phyloP scores from a whole-genome alignment of 2,329 filamentous ascomycete species.

The Metarhizium guizhouense region DNA sequence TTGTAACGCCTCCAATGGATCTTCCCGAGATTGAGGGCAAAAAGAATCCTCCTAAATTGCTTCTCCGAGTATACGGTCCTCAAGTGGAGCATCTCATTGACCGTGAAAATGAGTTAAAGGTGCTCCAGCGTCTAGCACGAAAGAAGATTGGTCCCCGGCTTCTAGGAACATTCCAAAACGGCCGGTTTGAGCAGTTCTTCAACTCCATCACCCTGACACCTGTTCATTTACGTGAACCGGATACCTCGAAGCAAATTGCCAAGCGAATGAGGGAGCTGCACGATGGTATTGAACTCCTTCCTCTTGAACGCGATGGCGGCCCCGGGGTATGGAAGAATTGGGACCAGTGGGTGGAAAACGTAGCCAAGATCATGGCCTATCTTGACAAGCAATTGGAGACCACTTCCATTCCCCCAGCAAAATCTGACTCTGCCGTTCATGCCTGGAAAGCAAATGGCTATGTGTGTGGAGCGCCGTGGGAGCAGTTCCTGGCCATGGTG shows the following conservation, averaged over 20 bases:
- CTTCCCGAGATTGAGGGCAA: constrained; percentile 34
- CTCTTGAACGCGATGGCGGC: constrained; percentile 67
- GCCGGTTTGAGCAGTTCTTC: constrained; percentile 91
- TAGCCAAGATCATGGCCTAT: constrained; percentile 47
- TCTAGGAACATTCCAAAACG: constrained; percentile 87
- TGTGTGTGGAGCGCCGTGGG: constrained; percentile 79
- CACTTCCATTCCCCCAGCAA: constrained; percentile 14
- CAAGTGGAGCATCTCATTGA: constrained; percentile 96
- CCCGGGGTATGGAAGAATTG: constrained; percentile 86
- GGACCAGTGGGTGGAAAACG: constrained; percentile 78
- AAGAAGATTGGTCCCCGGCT: constrained; percentile 91
- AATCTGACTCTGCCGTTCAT: constrained; percentile 23
- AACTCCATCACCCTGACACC: constrained; percentile 74
- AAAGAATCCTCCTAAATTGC: constrained; percentile 54
- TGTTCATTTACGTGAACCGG: constrained; percentile 66
- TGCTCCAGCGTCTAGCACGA: constrained; percentile 74
- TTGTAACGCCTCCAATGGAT: constrained; percentile 71
- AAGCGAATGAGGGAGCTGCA: constrained; percentile 97
- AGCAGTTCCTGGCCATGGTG: constrained; percentile 63
- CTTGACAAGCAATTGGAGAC: constrained; percentile 51
- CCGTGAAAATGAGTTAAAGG: constrained; percentile 78
- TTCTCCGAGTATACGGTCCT: constrained; percentile 87
- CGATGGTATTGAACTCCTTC: constrained; percentile 80
- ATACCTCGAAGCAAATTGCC: constrained; percentile 85
- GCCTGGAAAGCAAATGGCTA: constrained; percentile 62